Evolutionary conservation across 768 basidiomycete species (phyloP).

Genomic region (Suillus brevipes): DNA sequence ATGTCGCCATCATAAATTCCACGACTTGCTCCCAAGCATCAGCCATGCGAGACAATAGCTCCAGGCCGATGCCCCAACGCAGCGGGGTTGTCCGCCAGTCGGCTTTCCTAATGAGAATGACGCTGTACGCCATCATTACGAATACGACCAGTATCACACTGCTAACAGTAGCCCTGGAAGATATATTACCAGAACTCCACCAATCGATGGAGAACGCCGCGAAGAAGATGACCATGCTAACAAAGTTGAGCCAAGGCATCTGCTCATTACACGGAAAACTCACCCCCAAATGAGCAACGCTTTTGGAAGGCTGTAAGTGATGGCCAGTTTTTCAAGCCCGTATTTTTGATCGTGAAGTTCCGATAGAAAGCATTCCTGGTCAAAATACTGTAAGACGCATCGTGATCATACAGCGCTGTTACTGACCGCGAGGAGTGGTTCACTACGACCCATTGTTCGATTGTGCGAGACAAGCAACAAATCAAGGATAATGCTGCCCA

Average conservation of each 20-base stretch:
- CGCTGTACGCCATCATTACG: slow-evolving; percentile 44
- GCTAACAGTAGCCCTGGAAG: slow-evolving; percentile 30
- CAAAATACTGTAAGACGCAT: neutral
- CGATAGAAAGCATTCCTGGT: slow-evolving; percentile 19
- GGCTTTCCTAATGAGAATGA: slow-evolving; percentile 31
- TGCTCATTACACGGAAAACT: slow-evolving; percentile 22
- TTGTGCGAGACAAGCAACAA: slow-evolving; percentile 45
- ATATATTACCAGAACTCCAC: slow-evolving; percentile 12
- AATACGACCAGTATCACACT: slow-evolving; percentile 27
- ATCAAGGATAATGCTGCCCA: slow-evolving; percentile 45
- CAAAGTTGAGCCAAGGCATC: neutral
- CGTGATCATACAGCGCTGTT: slow-evolving; percentile 9
- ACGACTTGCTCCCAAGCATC: too few relatives aligned
- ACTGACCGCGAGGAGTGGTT: slow-evolving; percentile 43
- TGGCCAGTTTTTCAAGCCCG: slow-evolving; percentile 51
- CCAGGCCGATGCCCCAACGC: too few relatives aligned
- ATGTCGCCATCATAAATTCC: too few relatives aligned
- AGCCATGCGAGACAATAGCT: too few relatives aligned
- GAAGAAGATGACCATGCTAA: slow-evolving; percentile 31
- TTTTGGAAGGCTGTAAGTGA: slow-evolving; percentile 56
- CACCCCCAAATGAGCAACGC: slow-evolving; percentile 62
- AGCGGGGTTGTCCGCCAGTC: too few relatives aligned
- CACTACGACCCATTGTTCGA: too few relatives aligned
- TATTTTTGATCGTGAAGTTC: slow-evolving; percentile 26
- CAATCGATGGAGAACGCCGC: slow-evolving; percentile 28